Evolutionary conservation across 2,329 filamentous ascomycete genomes (phyloP).

Genomic region (Paramyrothecium sp.): DNA sequence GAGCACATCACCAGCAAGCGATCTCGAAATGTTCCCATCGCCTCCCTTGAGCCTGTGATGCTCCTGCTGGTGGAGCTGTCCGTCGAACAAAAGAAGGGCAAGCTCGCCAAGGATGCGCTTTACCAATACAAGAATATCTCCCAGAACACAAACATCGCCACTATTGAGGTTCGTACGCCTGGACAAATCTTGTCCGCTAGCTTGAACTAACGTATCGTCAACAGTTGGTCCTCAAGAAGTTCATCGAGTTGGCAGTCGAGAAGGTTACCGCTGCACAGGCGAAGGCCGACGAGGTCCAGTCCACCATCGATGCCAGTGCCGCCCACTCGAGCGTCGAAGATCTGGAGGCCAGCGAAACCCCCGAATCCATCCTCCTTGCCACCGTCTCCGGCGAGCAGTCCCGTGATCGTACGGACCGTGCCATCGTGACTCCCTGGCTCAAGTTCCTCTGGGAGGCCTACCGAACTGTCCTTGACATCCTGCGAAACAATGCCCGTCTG

Average conservation of each 20-base stretch:
- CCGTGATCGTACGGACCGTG: constrained; percentile 93
- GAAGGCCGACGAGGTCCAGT: constrained; percentile 94
- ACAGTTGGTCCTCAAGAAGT: constrained; percentile 89
- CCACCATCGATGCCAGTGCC: constrained; percentile 71
- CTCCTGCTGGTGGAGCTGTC: constrained; percentile 94
- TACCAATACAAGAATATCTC: constrained; percentile 99
- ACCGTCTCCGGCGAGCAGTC: constrained; percentile 98
- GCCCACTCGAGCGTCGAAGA: constrained; percentile 78
- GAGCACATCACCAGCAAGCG: constrained; percentile 99
- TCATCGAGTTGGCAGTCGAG: constrained; percentile 93
- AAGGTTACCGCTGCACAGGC: constrained; percentile 95
- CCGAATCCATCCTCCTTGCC: constrained; percentile 94
- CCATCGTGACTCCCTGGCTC: constrained; percentile 97
- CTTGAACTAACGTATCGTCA: not conserved
- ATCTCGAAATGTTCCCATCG: constrained; percentile 95
- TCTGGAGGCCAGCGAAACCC: constrained; percentile 94
- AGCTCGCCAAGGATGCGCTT: constrained; percentile 95
- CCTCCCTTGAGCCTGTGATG: constrained; percentile 97
- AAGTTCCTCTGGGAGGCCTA: constrained; percentile 99
- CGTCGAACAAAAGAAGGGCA: constrained; percentile 96
- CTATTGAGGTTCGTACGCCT: constrained; percentile 72
- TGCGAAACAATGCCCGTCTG: constrained; percentile 97
- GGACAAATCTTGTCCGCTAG: no score
- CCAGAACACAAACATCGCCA: constrained; percentile 97
- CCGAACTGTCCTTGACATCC: constrained; percentile 94